Evolutionary conservation across 345 rosid species (phyloP).

Genomic region (Clarkia xantiana): DNA sequence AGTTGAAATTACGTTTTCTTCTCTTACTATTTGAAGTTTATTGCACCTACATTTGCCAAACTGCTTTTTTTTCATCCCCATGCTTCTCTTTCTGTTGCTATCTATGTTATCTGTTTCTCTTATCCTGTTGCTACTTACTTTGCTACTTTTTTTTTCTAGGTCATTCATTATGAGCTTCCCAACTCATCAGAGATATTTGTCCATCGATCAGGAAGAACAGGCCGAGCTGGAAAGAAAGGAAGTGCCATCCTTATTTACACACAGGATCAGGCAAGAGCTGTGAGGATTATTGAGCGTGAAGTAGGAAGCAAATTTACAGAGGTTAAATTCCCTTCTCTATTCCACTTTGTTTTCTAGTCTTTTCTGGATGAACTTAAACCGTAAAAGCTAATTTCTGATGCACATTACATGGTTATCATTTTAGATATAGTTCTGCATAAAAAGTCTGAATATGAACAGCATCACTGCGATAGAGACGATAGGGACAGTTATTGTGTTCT

Average conservation of each 20-base stretch:
- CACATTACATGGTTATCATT: not conserved
- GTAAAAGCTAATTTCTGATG: too few relatives aligned
- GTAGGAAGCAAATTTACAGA: slow-evolving; percentile 77
- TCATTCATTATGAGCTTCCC: slow-evolving; percentile 90
- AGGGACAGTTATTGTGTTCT: too few relatives aligned
- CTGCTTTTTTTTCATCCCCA: too few relatives aligned
- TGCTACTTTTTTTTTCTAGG: slow-evolving; percentile 16
- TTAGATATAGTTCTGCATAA: too few relatives aligned
- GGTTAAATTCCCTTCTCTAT: slow-evolving; percentile 23
- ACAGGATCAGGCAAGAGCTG: slow-evolving; percentile 48
- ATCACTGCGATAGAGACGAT: too few relatives aligned
- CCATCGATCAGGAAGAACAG: slow-evolving; percentile 96
- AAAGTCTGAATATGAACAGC: too few relatives aligned
- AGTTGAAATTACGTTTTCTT: slow-evolving; percentile 14
- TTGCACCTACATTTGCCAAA: too few relatives aligned
- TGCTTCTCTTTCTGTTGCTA: too few relatives aligned
- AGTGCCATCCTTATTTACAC: slow-evolving; percentile 70
- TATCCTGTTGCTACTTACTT: not conserved
- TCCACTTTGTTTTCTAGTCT: not conserved
- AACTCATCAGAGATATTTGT: slow-evolving; percentile 86
- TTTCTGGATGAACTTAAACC: not conserved
- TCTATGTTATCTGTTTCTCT: not conserved
- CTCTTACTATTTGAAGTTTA: too few relatives aligned
- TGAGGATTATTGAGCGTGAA: slow-evolving; percentile 61
- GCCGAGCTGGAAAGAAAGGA: slow-evolving; percentile 99